phyloP scores from a whole-genome alignment of 1,284 basidiomycete genomes.

The Cerioporus squamosus region DNA sequence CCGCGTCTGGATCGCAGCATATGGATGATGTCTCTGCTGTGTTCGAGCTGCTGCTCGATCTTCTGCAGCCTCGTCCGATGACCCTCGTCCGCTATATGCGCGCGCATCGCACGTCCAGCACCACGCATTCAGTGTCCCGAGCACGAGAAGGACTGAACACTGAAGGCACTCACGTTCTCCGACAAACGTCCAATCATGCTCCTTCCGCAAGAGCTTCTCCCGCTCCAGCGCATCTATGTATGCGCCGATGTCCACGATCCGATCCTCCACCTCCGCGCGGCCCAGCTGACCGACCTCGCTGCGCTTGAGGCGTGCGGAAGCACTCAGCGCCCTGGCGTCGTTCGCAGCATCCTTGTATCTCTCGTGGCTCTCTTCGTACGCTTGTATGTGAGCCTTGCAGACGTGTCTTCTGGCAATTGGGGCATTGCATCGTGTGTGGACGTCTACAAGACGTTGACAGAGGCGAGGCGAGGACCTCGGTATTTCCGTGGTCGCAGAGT shows the following conservation, averaged over 20 bases:
- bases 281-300: not conserved
- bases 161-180: slow-evolving; percentile 1
- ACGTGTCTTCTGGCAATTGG: not conserved
- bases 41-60: not conserved
- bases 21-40: not conserved
- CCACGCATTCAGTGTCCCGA: not conserved
- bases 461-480: no score
- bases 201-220: slow-evolving; percentile 4
- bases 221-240: slow-evolving; percentile 7
- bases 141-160: not conserved
- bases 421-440: not conserved
- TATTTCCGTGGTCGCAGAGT: no score
- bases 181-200: slow-evolving; percentile 7
- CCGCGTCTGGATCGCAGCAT: not conserved
- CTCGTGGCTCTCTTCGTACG: slow-evolving; percentile 4
- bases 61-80: not conserved
- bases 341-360: slow-evolving; percentile 10
- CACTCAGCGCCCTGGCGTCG: not conserved
- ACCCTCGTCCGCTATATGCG: slow-evolving; percentile 3
- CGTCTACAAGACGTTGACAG: not conserved
- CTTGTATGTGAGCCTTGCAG: slow-evolving; percentile 1
- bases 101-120: not conserved
- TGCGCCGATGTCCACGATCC: not conserved
- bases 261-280: not conserved
- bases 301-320: not conserved